phyloP scores from a whole-genome alignment of 2,329 filamentous ascomycete species.

The Stromatinia cepivora region DNA sequence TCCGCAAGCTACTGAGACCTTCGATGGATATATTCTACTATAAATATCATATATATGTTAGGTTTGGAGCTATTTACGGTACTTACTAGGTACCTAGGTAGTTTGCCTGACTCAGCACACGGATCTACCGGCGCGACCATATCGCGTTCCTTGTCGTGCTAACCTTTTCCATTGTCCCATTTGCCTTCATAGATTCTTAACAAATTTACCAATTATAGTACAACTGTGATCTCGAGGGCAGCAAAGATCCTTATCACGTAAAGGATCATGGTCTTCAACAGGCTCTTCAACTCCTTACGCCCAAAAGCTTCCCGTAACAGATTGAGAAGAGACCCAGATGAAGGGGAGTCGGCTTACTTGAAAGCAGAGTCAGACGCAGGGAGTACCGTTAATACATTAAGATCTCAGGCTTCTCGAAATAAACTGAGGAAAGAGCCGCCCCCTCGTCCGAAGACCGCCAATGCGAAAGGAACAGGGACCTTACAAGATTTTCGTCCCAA shows the following conservation, averaged over 20 bases:
- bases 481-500: slow-evolving; percentile 1
- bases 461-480: background rate
- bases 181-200: background rate
- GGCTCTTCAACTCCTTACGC: slow-evolving; percentile 20
- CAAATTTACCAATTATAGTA: background rate
- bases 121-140: slow-evolving; percentile 5
- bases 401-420: slow-evolving; percentile 15
- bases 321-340: slow-evolving; percentile 13
- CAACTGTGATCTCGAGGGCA: background rate
- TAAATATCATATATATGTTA: background rate
- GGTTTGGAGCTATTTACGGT: slow-evolving; percentile 6
- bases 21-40: background rate
- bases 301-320: slow-evolving; percentile 15
- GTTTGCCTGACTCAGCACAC: slow-evolving; percentile 19
- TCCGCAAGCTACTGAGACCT: too few relatives aligned
- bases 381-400: slow-evolving; percentile 10
- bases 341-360: slow-evolving; percentile 4
- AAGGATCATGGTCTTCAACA: slow-evolving; percentile 12
- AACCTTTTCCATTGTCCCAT: background rate
- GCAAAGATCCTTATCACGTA: background rate
- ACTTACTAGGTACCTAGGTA: slow-evolving; percentile 11
- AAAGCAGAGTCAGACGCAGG: slow-evolving; percentile 16
- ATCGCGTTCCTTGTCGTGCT: slow-evolving; percentile 7
- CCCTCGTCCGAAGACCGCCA: background rate
- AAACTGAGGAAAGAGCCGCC: slow-evolving; percentile 22